Base-by-base conservation (phyloP, 441 rosid species). In the Omphalea diandra region DNA sequence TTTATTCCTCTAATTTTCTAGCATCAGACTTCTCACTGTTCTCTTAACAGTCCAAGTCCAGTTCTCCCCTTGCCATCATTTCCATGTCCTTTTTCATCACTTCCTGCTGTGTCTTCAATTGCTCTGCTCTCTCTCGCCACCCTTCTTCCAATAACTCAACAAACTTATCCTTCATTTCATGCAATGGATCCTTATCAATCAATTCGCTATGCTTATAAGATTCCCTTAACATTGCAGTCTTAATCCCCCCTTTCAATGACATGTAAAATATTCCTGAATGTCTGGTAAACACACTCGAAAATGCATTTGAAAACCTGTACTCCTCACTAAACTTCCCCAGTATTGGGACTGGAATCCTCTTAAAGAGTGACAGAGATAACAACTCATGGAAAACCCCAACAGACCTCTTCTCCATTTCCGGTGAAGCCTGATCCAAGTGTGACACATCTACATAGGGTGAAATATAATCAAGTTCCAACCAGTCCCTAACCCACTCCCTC, bases 401-500 rank as follows among this genome's bases (percentile, higher is more conserved):
- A 2, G 81, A 82, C 81, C 98, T 79, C 83, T 89, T 94, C 90
- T 94, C 99, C 96, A 91, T 87, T 76, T 94, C 91, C 2, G 61
- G 73, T 0, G 93, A 90, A 47, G 94, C 79, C 81, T 86, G 97
- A 65, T 88, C 85, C 76, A 92, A 76, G 61, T 74, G 86, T 1
- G 90, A 86, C 7, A 76, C 90, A 41, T 92, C 94, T 43, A 75
- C 82, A 67, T 90, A 91, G 0, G 94, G 97, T 17, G 97, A 90
- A 60, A 88, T 74, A 67, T 94, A n/a, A n/a, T n/a, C n/a, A n/a
- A n/a, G n/a, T n/a, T n/a, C n/a, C n/a, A 94, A 68, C 98, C 98
- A 92, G 73, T 90, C 96, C 76, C 97, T 85, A 46, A 80, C 81
- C 97, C 98, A 94, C 55, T 94, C 96, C 69, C 91, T 86, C 97